Base-by-base conservation (phyloP, 345 rosid species). In the Clarkia xantiana region DNA sequence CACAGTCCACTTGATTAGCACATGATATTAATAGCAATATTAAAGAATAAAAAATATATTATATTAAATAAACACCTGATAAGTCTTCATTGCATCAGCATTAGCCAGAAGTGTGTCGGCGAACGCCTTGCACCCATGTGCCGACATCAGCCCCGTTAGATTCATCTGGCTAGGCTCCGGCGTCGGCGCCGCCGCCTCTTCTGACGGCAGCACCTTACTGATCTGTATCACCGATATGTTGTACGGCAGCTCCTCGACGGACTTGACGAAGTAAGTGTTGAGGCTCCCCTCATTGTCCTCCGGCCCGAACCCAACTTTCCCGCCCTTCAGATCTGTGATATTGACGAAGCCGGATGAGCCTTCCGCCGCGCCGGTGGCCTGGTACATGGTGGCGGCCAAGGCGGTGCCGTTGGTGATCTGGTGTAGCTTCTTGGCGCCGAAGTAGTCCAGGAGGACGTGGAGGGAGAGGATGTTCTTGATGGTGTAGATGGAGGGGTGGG, bases 401-500 rank as follows among this genome's bases (percentile, higher is more conserved):
- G 99, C 94, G 25, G 91, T 70, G 56, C 96, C 96, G 72, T 72
- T 76, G 18, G 81, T 77, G 72, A 93, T 80, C 72, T 93, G 90
- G 79, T 93, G 96, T 65, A 87, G 87, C 67, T 93, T 93, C 69
- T 76, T 87, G 61, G 95, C 48, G 53, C 84, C 97, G 63, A 93
- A 93, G 84, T 87, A 93, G 65, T 93, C 99, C 17, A 87, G 74
- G 61, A 93, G 91, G 56, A 93, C 73, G 69, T 93, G 99, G 69
- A 80, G 82, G 62, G 95, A 82, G 61, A 93, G 94, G 62, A 84
- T 65, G 88, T 84, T 87, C 19, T 81, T 87, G 62, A 93, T 16
- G 63, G 94, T 77, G 70, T 69, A 58, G 76, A 87, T 65, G 36
- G 97, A 49, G 40, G 81, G 85, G 57, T 76, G 72, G 41, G 67